Conservation (phyloP, 768 basidiomycete genomes). For the Punctularia strigosozonata region DNA sequence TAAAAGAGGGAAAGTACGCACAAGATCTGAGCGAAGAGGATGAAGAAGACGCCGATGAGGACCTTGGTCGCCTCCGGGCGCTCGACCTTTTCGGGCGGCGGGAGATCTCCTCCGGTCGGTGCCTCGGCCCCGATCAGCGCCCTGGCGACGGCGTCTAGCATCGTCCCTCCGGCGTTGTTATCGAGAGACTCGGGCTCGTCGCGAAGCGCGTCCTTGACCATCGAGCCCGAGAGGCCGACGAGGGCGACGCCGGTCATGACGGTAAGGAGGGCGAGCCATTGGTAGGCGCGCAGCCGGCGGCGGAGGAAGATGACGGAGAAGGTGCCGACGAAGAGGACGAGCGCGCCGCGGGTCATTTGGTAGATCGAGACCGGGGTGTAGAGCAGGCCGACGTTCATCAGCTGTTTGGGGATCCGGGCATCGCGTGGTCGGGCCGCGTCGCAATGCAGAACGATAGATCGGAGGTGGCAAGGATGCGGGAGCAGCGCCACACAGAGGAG, state of each 20-base stretch:
- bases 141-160: conserved; percentile 17
- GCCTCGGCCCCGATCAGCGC: conserved; percentile 23
- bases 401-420: conserved; percentile 15
- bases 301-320: conserved; percentile 87
- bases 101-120: too few relatives aligned
- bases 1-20: conserved; percentile 25
- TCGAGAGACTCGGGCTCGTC: too few relatives aligned
- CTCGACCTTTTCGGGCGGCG: too few relatives aligned
- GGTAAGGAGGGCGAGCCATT: conserved; percentile 85
- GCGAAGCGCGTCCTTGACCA: conserved; percentile 65
- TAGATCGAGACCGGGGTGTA: conserved; percentile 96
- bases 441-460: background rate
- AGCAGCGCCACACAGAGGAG: background rate
- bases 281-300: conserved; percentile 78
- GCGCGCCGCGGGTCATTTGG: conserved; percentile 91
- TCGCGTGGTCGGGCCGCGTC: conserved; percentile 1
- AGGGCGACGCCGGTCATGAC: conserved; percentile 79
- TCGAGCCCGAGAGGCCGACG: conserved; percentile 83
- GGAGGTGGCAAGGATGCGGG: background rate
- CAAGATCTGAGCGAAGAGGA: conserved; percentile 93
- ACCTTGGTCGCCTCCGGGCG: conserved; percentile 57
- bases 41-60: conserved; percentile 77
- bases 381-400: conserved; percentile 94
- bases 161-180: conserved; percentile 16
- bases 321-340: conserved; percentile 88